These are phyloP conservation scores for Geotrichum reessii DNA, from an alignment of 1,139 yeast species.

Conservation along the genomic window DNA sequence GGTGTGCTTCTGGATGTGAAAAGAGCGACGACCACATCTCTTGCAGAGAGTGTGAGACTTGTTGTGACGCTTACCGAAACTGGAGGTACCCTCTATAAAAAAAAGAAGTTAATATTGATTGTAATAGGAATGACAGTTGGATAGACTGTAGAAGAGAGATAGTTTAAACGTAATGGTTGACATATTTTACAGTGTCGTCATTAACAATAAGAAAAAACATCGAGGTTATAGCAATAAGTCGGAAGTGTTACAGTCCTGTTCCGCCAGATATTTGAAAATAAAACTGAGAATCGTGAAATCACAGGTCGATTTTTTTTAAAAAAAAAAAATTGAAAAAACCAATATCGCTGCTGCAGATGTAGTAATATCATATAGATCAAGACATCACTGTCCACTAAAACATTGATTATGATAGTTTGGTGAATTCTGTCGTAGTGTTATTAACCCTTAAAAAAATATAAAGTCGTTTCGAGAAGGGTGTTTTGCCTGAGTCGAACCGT, in stretches of 20 bases:
- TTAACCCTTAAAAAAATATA: too few relatives aligned
- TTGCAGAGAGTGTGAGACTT: conserved; percentile 99
- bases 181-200: not conserved
- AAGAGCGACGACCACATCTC: conserved; percentile 98
- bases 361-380: not conserved
- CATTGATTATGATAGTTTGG: not conserved
- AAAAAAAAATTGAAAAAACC: not conserved
- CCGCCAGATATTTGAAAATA: not conserved
- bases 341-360: not conserved
- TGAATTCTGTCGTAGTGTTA: not conserved
- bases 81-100: conserved; percentile 64
- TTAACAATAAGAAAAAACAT: not conserved
- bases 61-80: conserved; percentile 99
- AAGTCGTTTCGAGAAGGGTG: not conserved
- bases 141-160: not conserved
- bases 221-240: not conserved
- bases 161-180: not conserved
- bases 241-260: not conserved
- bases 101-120: not conserved
- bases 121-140: not conserved
- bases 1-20: conserved; percentile 99
- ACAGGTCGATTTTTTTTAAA: not conserved
- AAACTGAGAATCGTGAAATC: not conserved
- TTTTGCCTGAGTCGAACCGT: not conserved
- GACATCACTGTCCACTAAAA: not conserved